Conservation (phyloP, 176 grass and related monocot genomes). For the Chrysopogon serrulatus region DNA sequence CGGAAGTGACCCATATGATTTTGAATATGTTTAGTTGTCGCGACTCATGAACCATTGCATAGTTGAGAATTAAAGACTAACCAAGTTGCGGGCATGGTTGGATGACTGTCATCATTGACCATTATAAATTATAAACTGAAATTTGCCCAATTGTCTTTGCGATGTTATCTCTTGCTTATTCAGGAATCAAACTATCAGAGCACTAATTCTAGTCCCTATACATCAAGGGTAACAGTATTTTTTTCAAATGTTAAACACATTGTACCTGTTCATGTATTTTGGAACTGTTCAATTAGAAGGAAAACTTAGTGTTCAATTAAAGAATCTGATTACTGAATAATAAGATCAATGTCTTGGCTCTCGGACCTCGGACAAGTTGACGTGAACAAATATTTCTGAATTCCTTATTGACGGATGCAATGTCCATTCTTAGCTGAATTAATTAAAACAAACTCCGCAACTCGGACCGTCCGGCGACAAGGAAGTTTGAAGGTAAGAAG, state of each 20-base stretch:
- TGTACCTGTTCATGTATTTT: neutral
- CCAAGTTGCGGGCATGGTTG: neutral
- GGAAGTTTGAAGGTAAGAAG: neutral
- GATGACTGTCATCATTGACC: neutral
- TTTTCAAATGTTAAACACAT: neutral
- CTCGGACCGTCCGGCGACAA: neutral
- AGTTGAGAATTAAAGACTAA: neutral
- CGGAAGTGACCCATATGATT: neutral
- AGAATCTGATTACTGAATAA: neutral
- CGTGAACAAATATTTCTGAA: neutral
- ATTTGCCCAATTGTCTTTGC: too few species aligned
- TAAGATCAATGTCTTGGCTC: neutral
- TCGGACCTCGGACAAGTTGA: neutral
- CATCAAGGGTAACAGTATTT: neutral
- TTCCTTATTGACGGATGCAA: neutral
- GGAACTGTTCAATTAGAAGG: neutral
- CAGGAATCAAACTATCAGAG: neutral
- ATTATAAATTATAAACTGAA: too few species aligned
- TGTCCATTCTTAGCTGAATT: neutral
- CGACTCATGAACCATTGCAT: too few species aligned
- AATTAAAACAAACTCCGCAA: neutral
- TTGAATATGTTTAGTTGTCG: neutral
- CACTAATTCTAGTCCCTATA: neutral
- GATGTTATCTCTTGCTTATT: neutral
- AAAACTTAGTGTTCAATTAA: neutral